Evolutionary conservation across 371 early-diverging fungal genomes (phyloP), one percentile per base, ranked within the genome.

Genomic region (Polyrhizophydium stewartii): DNA sequence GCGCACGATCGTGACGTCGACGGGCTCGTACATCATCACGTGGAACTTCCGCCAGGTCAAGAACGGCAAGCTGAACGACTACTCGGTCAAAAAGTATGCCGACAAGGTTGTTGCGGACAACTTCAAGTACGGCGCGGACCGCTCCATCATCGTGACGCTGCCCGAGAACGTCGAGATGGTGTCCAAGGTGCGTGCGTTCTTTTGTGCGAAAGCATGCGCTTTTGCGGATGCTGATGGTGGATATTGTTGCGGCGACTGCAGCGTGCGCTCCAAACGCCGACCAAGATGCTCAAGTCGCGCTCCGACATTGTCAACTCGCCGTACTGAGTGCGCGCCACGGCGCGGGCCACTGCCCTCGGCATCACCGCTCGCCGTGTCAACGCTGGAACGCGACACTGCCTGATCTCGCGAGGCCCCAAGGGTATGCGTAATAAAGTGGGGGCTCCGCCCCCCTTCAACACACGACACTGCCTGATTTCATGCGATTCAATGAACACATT

Each of bases 31-130:
- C 74, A 90, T 97, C 38, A 84, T 98, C 49, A 87, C 92, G 12
- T 98, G 99, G 99, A 93, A 90, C 74, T 87, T 98, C 69, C 75
- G 87, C 40, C 82, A 88, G 19, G 91, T 91, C 47, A 85, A 89
- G 64, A 67, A 75, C 46, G 91, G 92, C 1, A 83, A 89, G 40
- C 70, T 83, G 6, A 79, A 85, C 66, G 86, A 87, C 60, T 98
- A 98, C 72, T 78, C 80, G 38, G 90, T 98, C 68, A 92, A 91
- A 69, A 81, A 87, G 68, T 93, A 91, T 59, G 65, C 69, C 3
- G 90, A 92, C 47, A 67, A 71, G 16, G 86, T 98, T 25, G 92
- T 97, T 1, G 90, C 92, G 16, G 95, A 95, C 68, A 91, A 92
- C 75, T 98, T 98, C 76, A 68, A 66, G 63, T 74, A 64, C 57